Evolutionary conservation across 108 stramenopile species (phyloP), one percentile per base, ranked within the genome.

Genomic region (Cyclotella cryptica): DNA sequence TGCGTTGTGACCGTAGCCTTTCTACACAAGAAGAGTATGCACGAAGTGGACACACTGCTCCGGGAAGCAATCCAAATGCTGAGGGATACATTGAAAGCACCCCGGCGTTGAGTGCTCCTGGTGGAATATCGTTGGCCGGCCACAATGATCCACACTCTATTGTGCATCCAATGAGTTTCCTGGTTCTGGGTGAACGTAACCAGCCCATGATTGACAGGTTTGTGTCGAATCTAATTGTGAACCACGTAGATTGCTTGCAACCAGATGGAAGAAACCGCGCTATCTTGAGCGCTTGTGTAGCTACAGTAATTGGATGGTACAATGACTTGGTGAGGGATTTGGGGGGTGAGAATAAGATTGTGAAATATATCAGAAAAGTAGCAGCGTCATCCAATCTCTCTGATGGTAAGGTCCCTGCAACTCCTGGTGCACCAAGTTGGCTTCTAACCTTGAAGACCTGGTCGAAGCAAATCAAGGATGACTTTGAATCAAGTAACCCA

Each of bases 71-170:
- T 44, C 14, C 14, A 18, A 71, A 71, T 57, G 70, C 70, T 5
- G 70, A 71, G 57, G 70, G 70, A 19, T 71, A 71, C n/a, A 44
- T 71, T 59, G 70, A 57, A 14, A 15, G 41, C 6, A 59, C 41
- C 26, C 41, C 70, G 10, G 70, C 70, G 44, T 43, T 71, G 40
- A 71, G 22, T 71, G 54, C 52, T 27, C 70, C 70, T 15, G 70
- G 70, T 26, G 70, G 54, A 8, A 18, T 26, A 21, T 15, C 70
- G 7, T 11, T 71, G 40, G 70, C 70, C 1, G 70, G 70, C 9
- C 44, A 71, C 41, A 40, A 7, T 13, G 40, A 71, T 42, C 40
- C 13, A 21, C 54, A 71, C 30, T 11, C 22, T 9, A 5, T 21
- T 9, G 39, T 21, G 7, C 14, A 3, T 5, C 70, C 70, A 24